Evolutionary conservation across 2,329 filamentous ascomycete genomes (phyloP), one percentile per base, ranked within the genome.

Genomic region (Alternaria gansuensis): DNA sequence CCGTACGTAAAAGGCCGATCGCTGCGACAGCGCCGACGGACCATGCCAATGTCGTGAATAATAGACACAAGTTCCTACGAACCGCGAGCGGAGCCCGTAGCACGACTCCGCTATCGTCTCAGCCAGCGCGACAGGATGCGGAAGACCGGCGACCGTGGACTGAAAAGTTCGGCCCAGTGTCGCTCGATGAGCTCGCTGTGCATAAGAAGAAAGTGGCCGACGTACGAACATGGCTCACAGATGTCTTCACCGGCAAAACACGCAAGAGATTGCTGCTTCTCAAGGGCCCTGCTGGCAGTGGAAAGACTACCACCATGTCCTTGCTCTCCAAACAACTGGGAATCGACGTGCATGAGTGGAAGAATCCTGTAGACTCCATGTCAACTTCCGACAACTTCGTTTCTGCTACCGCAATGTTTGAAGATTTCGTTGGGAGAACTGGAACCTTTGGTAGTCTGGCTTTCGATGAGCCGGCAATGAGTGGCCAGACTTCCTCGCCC

Each of bases 121-220:
- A 70, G 68, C 45, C 60, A 50, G 23, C 63, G 31, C 53, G 57
- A 58, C 21, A 33, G 37, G 46, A 74, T 8, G 43, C 67, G 48
- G 82, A 86, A 34, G 89, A 92, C 65, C 78, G 82, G 48, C 85
- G 90, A 51, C 93, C 94, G 3, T 98, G 94, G 94, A 90, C 90
- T 14, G 93, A 97, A 67, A 87, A 88, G 66, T 98, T 92, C 76
- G 88, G 86, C 2, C 94, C 94, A 0, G 71, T 76, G 3, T 90
- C 85, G 66, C 76, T 97, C 11, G 88, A 93, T 14, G 94, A 98
- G 78, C 82, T 99, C 44, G 94, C 90, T 0, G 94, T 99, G 17
- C 93, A 99, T 77, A 97, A 96, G 81, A 95, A 87, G 69, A 99
- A 99, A 77, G 91, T 98, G 5, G 80, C 87, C 2, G 93, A 98